Evolutionary conservation across 2,329 filamentous ascomycete genomes (phyloP).

Genomic region (Aspergillus vadensis): DNA sequence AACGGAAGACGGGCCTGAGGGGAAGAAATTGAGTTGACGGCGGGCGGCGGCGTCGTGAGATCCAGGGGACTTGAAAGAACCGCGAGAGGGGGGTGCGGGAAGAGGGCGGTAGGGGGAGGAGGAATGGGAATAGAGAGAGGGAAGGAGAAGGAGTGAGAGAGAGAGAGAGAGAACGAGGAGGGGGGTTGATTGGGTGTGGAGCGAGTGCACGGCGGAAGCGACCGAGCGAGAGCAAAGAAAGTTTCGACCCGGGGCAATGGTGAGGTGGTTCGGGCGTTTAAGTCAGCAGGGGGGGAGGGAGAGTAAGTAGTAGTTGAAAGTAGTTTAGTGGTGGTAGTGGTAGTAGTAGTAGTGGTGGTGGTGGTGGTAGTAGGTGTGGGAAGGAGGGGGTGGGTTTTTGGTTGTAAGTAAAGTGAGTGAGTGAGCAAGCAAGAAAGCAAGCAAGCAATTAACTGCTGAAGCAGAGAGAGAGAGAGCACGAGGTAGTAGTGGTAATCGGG

Average conservation of each 20-base stretch:
- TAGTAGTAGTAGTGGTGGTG: too few species aligned
- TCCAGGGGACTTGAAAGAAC: constrained; percentile 21
- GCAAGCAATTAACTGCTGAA: background rate
- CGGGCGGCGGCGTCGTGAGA: constrained; percentile 36
- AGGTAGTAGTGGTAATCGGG: background rate
- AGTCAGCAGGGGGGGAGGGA: constrained; percentile 14
- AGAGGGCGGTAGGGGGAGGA: constrained; percentile 14
- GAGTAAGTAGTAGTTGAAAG: too few species aligned
- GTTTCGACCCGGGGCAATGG: constrained; percentile 23
- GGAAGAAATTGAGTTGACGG: constrained; percentile 29
- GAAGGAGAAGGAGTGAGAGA: constrained; percentile 7
- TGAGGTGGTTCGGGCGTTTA: constrained; percentile 20
- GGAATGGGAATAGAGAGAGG: constrained; percentile 14
- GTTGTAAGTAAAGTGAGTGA: too few species aligned
- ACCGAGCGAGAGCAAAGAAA: constrained; percentile 28
- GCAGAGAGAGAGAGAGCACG: constrained; percentile 1
- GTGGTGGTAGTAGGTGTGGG: too few species aligned
- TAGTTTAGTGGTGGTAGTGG: too few species aligned
- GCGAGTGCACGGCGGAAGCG: constrained; percentile 29
- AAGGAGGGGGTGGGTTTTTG: too few species aligned
- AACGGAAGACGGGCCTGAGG: constrained; percentile 12
- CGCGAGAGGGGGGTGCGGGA: constrained; percentile 14
- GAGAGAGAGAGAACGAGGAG: constrained; percentile 14
- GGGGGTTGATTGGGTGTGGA: constrained; percentile 30
- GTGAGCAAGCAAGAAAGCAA: too few species aligned